These are phyloP conservation scores for Diacronema lutheri DNA, from an alignment of 78 protist genomes.

Conservation along the genomic window DNA sequence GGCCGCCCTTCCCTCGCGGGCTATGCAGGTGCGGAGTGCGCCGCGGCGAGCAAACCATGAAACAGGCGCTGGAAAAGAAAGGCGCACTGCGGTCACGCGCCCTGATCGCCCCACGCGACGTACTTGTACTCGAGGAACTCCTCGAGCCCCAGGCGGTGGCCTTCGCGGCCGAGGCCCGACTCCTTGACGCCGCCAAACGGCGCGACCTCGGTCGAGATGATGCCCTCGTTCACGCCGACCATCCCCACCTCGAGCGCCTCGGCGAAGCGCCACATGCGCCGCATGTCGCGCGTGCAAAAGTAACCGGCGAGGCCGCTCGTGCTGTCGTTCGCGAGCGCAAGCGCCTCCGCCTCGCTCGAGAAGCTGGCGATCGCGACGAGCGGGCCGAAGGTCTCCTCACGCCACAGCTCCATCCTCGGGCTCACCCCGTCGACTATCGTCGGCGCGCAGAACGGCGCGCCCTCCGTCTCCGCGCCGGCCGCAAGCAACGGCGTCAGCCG, in stretches of 20 bases:
- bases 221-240: constrained; percentile 57
- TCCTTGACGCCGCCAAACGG: constrained; percentile 64
- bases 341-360: constrained; percentile 36
- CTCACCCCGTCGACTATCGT: not conserved
- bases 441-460: constrained; percentile 17
- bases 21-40: no score
- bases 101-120: no score
- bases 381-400: constrained; percentile 53
- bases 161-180: constrained; percentile 56
- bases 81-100: no score
- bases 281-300: constrained; percentile 27
- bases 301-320: constrained; percentile 34
- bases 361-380: constrained; percentile 29
- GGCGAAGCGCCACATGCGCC: constrained; percentile 36
- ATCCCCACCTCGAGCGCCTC: constrained; percentile 55
- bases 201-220: constrained; percentile 43
- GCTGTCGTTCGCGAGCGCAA: constrained; percentile 40
- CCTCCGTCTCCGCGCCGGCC: no score
- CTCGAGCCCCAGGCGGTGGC: constrained; percentile 21
- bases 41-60: no score
- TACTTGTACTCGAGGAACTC: constrained; percentile 42
- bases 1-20: no score
- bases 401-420: not conserved
- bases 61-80: no score
- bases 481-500: no score